Percentiles rank a stretch among this genome's conserved stretches.
These are phyloP conservation scores for Arthroderma sp. DNA, from an alignment of 2,329 filamentous ascomycete genomes.

Conservation along the genomic window DNA sequence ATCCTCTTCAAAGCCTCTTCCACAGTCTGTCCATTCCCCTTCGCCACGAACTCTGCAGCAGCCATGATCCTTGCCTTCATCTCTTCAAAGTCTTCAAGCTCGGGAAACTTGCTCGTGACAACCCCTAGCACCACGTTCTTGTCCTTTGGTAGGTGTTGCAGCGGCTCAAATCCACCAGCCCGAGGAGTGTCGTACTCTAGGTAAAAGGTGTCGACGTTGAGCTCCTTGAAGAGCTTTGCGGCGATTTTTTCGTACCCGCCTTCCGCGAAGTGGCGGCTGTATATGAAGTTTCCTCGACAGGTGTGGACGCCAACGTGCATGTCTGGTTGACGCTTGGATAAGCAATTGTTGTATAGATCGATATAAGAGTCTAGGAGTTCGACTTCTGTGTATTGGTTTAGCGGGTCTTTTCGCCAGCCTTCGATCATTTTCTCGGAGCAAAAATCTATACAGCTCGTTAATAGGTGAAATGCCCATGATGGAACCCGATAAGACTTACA, in stretches of 20 bases:
- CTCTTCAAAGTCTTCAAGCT: constrained; percentile 50
- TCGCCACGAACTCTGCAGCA: constrained; percentile 55
- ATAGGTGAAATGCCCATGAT: constrained; percentile 1
- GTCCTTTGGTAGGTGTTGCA: constrained; percentile 45
- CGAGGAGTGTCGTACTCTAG: constrained; percentile 56
- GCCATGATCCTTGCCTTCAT: constrained; percentile 46
- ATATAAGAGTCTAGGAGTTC: constrained; percentile 65
- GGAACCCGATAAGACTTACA: constrained; percentile 36
- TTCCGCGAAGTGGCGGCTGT: constrained; percentile 52
- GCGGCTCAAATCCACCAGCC: constrained; percentile 52
- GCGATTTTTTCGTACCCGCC: constrained; percentile 56
- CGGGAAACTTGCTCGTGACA: constrained; percentile 49
- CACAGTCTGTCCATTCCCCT: constrained; percentile 49
- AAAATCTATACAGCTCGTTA: constrained; percentile 42
- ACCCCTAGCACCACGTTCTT: constrained; percentile 53
- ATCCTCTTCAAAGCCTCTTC: constrained; percentile 58
- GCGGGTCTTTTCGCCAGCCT: constrained; percentile 54
- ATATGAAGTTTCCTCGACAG: constrained; percentile 54
- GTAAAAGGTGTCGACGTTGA: constrained; percentile 55
- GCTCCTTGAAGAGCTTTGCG: constrained; percentile 49
- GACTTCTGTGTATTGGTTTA: constrained; percentile 55
- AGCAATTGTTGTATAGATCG: constrained; percentile 62
- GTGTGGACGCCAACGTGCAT: constrained; percentile 67
- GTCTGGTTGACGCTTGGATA: constrained; percentile 50
- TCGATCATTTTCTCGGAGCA: constrained; percentile 58